A percentile compares a stretch with the other conserved stretches of the same genome.
Conservation (phyloP, 1,139 yeast species). For the Diutina catenulata region DNA sequence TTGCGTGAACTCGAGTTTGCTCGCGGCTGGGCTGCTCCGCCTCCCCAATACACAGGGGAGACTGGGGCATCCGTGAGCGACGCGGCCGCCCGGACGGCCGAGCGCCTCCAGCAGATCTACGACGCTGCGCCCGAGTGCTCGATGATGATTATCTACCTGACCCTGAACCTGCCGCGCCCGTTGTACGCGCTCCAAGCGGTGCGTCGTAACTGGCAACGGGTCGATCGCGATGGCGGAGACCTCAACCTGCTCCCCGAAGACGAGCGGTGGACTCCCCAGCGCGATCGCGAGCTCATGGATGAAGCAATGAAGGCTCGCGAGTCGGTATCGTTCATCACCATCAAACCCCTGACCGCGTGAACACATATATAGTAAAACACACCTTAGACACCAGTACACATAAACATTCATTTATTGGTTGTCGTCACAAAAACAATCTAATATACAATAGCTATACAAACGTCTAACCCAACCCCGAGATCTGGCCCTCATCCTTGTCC, state of each 20-base stretch:
- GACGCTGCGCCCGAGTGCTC: conserved; percentile 45
- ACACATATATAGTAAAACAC: not conserved
- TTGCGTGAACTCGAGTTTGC: conserved; percentile 49
- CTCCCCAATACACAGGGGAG: conserved; percentile 9
- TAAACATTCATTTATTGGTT: not conserved
- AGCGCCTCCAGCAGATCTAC: conserved; percentile 38
- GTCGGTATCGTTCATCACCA: not conserved
- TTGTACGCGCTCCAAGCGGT: not conserved
- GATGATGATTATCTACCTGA: conserved; percentile 44
- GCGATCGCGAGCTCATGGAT: not conserved
- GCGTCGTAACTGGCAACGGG: not conserved
- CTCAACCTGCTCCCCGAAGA: not conserved
- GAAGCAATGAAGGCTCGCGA: not conserved
- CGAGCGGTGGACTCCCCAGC: not conserved
- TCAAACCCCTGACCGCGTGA: not conserved
- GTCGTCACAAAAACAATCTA: not conserved
- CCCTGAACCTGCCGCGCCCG: not conserved
- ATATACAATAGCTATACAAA: not conserved
- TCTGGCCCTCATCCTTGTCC: conserved; percentile 12
- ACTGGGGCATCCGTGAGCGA: conserved; percentile 6
- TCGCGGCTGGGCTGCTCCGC: conserved; percentile 15
- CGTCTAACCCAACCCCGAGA: conserved; percentile 10
- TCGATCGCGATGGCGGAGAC: not conserved
- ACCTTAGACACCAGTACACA: not conserved
- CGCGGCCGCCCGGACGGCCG: conserved; percentile 17